Percentiles rank a stretch among this genome's conserved stretches.
phyloP scores from a whole-genome alignment of 2,329 filamentous ascomycete species.

The Aspergillus latus region DNA sequence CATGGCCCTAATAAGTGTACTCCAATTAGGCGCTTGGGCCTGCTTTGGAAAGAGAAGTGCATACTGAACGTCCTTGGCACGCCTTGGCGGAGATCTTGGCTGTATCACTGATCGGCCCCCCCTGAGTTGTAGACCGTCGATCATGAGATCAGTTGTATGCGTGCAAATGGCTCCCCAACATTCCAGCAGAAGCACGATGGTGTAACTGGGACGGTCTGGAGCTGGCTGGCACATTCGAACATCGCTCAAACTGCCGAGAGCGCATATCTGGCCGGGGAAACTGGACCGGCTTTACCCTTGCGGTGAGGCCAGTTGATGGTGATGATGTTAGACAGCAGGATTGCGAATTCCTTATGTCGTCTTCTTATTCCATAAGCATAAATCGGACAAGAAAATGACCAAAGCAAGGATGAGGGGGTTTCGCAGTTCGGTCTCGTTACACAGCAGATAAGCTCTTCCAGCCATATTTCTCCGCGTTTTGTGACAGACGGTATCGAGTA shows the following conservation, averaged over 20 bases:
- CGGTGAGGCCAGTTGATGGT: background rate
- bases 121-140: slow-evolving; percentile 14
- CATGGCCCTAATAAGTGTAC: background rate
- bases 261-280: background rate
- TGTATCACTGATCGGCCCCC: slow-evolving; percentile 13
- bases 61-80: slow-evolving; percentile 21
- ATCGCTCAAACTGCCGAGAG: background rate
- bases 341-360: background rate
- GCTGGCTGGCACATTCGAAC: background rate
- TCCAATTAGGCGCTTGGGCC: slow-evolving; percentile 7
- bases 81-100: slow-evolving; percentile 26
- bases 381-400: background rate
- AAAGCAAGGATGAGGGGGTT: slow-evolving; percentile 5
- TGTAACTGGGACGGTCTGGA: slow-evolving; percentile 12
- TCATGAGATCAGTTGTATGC: slow-evolving; percentile 16
- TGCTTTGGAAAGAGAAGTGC: slow-evolving; percentile 10
- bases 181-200: background rate
- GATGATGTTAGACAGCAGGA: background rate
- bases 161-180: background rate
- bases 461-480: slow-evolving; percentile 12
- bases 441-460: slow-evolving; percentile 10
- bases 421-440: slow-evolving; percentile 6
- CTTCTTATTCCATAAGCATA: background rate
- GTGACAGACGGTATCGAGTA: slow-evolving; percentile 15
- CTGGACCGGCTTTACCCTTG: background rate